phyloP scores from a whole-genome alignment of 2,329 filamentous ascomycete species.

The Cordyceps pruinosa region DNA sequence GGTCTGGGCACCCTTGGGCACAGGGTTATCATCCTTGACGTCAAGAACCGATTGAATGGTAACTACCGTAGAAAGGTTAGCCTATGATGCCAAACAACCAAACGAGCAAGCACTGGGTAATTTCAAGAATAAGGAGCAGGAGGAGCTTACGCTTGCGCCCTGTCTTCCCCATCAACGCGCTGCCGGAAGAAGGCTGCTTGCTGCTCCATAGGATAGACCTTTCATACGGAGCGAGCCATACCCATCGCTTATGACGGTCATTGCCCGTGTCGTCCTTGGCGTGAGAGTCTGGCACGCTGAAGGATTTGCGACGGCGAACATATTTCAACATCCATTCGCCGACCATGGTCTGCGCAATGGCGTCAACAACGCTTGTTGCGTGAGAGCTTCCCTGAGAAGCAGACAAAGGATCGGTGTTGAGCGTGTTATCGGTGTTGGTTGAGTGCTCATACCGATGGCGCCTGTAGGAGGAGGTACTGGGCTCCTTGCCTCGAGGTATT shows the following conservation, averaged over 20 bases:
- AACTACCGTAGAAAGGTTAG: conserved; percentile 49
- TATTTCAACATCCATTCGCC: conserved; percentile 97
- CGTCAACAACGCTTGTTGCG: conserved; percentile 79
- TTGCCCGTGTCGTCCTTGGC: conserved; percentile 64
- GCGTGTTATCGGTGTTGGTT: conserved; percentile 50
- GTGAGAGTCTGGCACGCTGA: conserved; percentile 66
- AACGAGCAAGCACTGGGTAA: conserved; percentile 10
- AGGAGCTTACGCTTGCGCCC: conserved; percentile 79
- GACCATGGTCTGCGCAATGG: conserved; percentile 97
- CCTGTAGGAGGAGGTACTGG: conserved; percentile 34
- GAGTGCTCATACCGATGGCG: conserved; percentile 52
- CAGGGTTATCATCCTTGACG: conserved; percentile 85
- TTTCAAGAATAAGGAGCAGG: conserved; percentile 16
- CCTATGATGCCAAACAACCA: conserved; percentile 14
- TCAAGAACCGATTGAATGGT: conserved; percentile 93
- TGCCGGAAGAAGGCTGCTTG: conserved; percentile 86
- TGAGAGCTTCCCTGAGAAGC: conserved; percentile 53
- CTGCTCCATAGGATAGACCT: conserved; percentile 95
- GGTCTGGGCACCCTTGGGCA: conserved; percentile 56
- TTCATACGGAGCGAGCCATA: conserved; percentile 97
- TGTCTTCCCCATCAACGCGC: conserved; percentile 85
- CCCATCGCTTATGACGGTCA: conserved; percentile 91
- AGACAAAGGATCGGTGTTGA: conserved; percentile 32
- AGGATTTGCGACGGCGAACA: conserved; percentile 79
- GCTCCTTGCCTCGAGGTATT: conserved; percentile 44